Percentiles rank a stretch among this genome's conserved stretches.
Conservation (phyloP, 2,329 filamentous ascomycete species). For the Clonostachys chloroleuca region DNA sequence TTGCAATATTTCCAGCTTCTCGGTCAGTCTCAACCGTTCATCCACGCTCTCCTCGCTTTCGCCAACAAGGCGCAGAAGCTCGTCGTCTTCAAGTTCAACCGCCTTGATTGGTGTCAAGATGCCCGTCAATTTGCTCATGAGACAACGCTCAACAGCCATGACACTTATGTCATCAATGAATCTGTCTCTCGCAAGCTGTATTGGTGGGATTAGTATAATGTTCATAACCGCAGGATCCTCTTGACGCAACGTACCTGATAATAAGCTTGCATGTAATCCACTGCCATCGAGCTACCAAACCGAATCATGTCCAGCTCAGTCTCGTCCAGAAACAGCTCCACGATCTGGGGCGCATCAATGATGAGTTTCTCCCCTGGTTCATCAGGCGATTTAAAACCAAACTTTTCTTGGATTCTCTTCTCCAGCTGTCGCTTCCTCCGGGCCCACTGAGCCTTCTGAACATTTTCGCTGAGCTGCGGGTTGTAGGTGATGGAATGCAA, state of each 20-base stretch:
- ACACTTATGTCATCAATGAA: slow-evolving; percentile 23
- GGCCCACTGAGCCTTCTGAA: slow-evolving; percentile 17
- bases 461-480: slow-evolving; percentile 32
- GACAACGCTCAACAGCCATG: slow-evolving; percentile 20
- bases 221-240: background rate
- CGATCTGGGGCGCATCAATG: background rate
- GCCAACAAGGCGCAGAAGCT: slow-evolving; percentile 2
- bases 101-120: slow-evolving; percentile 11
- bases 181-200: slow-evolving; percentile 17
- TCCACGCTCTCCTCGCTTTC: slow-evolving; percentile 1
- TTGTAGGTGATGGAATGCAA: slow-evolving; percentile 49
- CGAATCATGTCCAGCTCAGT: slow-evolving; percentile 20
- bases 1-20: background rate
- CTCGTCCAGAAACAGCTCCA: background rate
- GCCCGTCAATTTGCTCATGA: slow-evolving; percentile 15
- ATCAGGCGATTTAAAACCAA: background rate
- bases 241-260: slow-evolving; percentile 16
- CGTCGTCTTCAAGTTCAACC: slow-evolving; percentile 6
- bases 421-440: background rate
- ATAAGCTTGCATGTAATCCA: slow-evolving; percentile 28
- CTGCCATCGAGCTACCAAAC: slow-evolving; percentile 20
- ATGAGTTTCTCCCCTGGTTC: slow-evolving; percentile 5
- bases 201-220: background rate
- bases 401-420: background rate
- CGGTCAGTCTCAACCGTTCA: background rate